phyloP scores from a whole-genome alignment of 495 filamentous ascomycete genomes.

The Trypethelium eluteriae region DNA sequence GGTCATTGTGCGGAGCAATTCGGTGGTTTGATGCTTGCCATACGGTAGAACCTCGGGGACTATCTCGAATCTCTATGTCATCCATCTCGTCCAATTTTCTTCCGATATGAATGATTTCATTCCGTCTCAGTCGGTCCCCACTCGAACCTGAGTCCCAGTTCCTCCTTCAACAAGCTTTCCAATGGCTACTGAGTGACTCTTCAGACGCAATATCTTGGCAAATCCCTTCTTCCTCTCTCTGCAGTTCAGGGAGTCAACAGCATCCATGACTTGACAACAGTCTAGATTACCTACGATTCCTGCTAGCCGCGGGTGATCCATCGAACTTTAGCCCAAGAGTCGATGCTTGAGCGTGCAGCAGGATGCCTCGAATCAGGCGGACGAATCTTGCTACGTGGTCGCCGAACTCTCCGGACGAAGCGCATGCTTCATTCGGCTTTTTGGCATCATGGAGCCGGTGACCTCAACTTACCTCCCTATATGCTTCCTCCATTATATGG shows the following conservation, averaged over 20 bases:
- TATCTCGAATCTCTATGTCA: neutral
- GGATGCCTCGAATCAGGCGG: slow-evolving; percentile 68
- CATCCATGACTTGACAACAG: neutral
- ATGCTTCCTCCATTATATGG: slow-evolving; percentile 14
- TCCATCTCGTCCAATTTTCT: neutral
- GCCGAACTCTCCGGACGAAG: slow-evolving; percentile 47
- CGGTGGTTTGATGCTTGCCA: neutral
- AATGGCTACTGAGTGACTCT: too few species aligned
- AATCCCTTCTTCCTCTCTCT: neutral
- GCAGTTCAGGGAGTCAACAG: neutral
- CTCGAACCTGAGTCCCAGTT: too few species aligned
- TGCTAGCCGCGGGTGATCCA: neutral
- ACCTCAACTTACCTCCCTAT: slow-evolving; percentile 49
- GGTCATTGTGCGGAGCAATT: neutral
- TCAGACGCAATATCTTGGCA: too few species aligned
- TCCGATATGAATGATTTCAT: too few species aligned
- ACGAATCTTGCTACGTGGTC: slow-evolving; percentile 55
- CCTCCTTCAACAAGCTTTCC: too few species aligned
- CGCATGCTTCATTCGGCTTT: slow-evolving; percentile 57
- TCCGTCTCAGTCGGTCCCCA: too few species aligned
- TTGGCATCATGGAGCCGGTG: slow-evolving; percentile 56
- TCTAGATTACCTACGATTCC: neutral
- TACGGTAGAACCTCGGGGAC: neutral
- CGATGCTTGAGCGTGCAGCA: slow-evolving; percentile 77
- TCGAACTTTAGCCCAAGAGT: neutral